Percentiles rank a stretch among this genome's conserved stretches.
phyloP scores from a whole-genome alignment of 305 asterid species.

The Coffea humblotiana region DNA sequence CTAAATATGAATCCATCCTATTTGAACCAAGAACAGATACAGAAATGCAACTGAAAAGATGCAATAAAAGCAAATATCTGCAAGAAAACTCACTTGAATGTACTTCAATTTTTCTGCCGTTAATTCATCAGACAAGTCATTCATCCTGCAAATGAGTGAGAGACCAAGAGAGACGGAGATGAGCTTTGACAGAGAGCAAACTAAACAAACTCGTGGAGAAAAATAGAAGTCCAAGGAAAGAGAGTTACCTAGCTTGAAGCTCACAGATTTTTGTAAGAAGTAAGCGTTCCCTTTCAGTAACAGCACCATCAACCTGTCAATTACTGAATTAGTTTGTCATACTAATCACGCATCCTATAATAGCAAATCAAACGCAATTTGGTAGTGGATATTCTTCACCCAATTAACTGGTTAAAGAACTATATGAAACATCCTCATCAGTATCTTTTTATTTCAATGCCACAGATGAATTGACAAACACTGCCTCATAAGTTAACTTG shows the following conservation, averaged over 20 bases:
- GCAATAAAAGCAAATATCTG: not conserved
- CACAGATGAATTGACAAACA: not conserved
- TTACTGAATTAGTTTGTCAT: not conserved
- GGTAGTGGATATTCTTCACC: not conserved
- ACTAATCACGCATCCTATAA: not conserved
- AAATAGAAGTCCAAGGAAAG: not conserved
- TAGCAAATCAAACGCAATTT: not conserved
- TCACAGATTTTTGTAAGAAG: conserved; percentile 78
- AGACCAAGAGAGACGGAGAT: conserved; percentile 22
- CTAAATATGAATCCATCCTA: conserved; percentile 7
- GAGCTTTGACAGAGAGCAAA: conserved; percentile 19
- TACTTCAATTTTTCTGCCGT: conserved; percentile 74
- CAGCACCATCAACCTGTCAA: conserved; percentile 61
- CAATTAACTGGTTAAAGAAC: not conserved
- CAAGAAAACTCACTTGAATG: conserved; percentile 66
- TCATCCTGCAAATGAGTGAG: conserved; percentile 64
- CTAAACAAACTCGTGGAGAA: not conserved
- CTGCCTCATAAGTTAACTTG: not conserved
- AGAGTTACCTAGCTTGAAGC: conserved; percentile 79
- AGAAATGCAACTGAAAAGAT: not conserved
- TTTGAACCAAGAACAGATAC: conserved; percentile 6
- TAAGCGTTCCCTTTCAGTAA: conserved; percentile 86
- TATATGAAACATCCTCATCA: too few relatives aligned
- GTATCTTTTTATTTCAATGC: not conserved
- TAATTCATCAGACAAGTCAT: conserved; percentile 86